A percentile compares a stretch with the other conserved stretches of the same genome.
phyloP scores from a whole-genome alignment of 169 alveolate genomes.

The Blepharisma undulans region DNA sequence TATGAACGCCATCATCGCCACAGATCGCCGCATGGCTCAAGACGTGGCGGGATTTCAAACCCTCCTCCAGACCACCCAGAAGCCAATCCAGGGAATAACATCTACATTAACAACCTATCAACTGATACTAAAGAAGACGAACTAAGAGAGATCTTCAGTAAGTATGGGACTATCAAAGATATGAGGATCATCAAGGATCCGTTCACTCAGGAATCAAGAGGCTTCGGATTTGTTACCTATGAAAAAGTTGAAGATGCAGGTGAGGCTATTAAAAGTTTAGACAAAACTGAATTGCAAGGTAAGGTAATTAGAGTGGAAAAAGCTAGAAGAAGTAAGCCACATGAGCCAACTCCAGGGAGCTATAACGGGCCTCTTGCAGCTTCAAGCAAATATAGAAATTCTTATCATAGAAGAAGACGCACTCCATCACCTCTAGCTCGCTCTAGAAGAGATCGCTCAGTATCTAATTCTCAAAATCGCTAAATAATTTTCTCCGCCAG shows the following conservation, averaged over 20 bases:
- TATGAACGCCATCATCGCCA: neutral
- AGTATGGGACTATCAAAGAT: slow-evolving; percentile 26
- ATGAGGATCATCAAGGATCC: slow-evolving; percentile 40
- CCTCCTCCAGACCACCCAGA: slow-evolving; percentile 43
- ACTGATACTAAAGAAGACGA: slow-evolving; percentile 27
- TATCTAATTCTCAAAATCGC: neutral
- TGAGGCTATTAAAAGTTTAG: slow-evolving; percentile 29
- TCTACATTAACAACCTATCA: slow-evolving; percentile 37
- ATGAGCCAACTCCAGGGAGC: slow-evolving; percentile 47
- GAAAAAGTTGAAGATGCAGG: slow-evolving; percentile 30
- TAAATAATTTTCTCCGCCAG: neutral
- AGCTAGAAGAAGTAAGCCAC: slow-evolving; percentile 40
- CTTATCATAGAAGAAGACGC: neutral
- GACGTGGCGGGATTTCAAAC: slow-evolving; percentile 35
- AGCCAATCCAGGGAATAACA: slow-evolving; percentile 40
- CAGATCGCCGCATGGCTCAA: neutral
- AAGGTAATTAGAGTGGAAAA: slow-evolving; percentile 33
- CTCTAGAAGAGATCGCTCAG: slow-evolving; percentile 15
- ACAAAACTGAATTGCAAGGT: slow-evolving; percentile 13
- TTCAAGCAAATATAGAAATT: slow-evolving; percentile 17
- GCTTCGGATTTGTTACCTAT: slow-evolving; percentile 50
- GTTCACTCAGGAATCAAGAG: slow-evolving; percentile 26
- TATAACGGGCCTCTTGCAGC: slow-evolving; percentile 42
- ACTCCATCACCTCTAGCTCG: slow-evolving; percentile 17
- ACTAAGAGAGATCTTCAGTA: slow-evolving; percentile 30